These are phyloP conservation scores for Geoglossum glabrum DNA, from an alignment of 495 filamentous ascomycete species.

Conservation along the genomic window DNA sequence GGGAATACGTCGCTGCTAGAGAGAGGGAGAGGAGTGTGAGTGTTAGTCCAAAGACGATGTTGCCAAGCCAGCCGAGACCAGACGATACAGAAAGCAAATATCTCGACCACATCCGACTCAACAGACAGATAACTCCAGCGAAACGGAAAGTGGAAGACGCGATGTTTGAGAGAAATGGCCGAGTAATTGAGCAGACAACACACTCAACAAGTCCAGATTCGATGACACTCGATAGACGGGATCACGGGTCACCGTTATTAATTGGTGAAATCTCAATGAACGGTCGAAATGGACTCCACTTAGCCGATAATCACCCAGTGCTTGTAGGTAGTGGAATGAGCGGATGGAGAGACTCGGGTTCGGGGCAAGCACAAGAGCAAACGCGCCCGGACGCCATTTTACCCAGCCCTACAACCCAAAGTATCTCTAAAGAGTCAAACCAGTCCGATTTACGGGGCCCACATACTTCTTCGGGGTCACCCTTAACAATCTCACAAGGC, in stretches of 20 bases:
- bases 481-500: neutral
- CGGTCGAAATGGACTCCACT: neutral
- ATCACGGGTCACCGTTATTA: neutral
- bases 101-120: conserved; percentile 14
- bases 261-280: neutral
- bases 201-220: neutral
- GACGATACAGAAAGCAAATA: conserved; percentile 22
- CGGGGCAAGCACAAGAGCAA: neutral
- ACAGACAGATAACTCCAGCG: conserved; percentile 17
- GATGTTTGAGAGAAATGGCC: neutral
- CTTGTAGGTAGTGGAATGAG: neutral
- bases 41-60: conserved; percentile 42
- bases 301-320: neutral
- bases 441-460: neutral
- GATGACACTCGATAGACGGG: neutral
- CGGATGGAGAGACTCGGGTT: neutral
- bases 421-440: neutral
- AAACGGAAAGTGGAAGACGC: conserved; percentile 30
- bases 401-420: neutral
- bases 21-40: conserved; percentile 40
- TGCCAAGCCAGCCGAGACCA: conserved; percentile 22
- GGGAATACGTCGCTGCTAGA: conserved; percentile 9
- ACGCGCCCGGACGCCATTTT: neutral
- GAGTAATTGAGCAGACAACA: neutral
- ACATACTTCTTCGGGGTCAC: neutral